These are phyloP conservation scores for Leucocoprinus sp. DNA, from an alignment of 768 basidiomycete genomes.

Conservation along the genomic window DNA sequence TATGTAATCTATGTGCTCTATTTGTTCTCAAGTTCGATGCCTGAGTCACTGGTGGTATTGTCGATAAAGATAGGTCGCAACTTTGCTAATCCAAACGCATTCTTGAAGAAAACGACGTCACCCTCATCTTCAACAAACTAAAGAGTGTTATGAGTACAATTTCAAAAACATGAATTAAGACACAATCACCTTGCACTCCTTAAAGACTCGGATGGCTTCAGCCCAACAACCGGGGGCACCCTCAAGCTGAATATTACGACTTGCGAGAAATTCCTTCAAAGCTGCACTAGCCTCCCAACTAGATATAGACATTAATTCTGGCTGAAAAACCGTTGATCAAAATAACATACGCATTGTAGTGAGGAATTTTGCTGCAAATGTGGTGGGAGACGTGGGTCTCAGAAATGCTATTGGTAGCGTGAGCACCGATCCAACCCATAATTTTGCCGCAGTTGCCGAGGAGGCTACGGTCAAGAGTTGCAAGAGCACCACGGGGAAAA, in stretches of 20 bases:
- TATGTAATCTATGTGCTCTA: constrained; percentile 18
- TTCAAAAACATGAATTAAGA: neutral
- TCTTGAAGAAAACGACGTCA: constrained; percentile 87
- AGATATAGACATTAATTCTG: constrained; percentile 6
- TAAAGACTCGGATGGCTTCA: constrained; percentile 71
- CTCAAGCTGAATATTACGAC: constrained; percentile 52
- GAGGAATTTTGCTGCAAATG: constrained; percentile 91
- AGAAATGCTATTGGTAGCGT: constrained; percentile 85
- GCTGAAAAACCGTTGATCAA: neutral
- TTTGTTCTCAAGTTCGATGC: constrained; percentile 45
- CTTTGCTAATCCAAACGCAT: constrained; percentile 70
- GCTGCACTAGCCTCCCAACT: constrained; percentile 90
- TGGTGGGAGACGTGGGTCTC: constrained; percentile 94
- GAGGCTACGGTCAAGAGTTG: constrained; percentile 81
- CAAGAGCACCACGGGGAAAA: constrained; percentile 88
- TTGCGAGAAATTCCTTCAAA: constrained; percentile 67
- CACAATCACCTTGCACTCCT: constrained; percentile 59
- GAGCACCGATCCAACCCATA: constrained; percentile 80
- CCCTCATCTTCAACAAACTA: constrained; percentile 94
- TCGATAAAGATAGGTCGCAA: constrained; percentile 61
- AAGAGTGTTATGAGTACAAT: neutral
- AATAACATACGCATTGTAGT: constrained; percentile 67
- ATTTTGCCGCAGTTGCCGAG: constrained; percentile 71
- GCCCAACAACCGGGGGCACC: constrained; percentile 74
- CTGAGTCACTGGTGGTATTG: constrained; percentile 44